Percentiles rank a stretch among this genome's conserved stretches.
Conservation (phyloP, 768 basidiomycete species). For the Panaeolus cyanescens region DNA sequence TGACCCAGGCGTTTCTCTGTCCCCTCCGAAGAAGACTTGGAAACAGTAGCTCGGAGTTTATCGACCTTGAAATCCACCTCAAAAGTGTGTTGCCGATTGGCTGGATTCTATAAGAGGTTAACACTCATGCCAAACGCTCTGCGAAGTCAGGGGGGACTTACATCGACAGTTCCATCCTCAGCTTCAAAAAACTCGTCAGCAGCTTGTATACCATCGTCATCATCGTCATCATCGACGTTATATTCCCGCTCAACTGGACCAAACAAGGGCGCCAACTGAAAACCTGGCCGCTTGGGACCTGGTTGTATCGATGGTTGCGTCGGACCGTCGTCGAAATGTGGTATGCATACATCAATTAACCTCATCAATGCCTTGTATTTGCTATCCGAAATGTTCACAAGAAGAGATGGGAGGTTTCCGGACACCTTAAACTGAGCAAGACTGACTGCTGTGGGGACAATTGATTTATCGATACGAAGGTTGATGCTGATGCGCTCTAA, state of each 20-base stretch:
- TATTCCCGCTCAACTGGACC: constrained; percentile 61
- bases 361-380: constrained; percentile 94
- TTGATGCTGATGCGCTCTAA: constrained; percentile 91
- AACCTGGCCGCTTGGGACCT: constrained; percentile 32
- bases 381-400: constrained; percentile 86
- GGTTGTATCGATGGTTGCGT: constrained; percentile 15
- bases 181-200: constrained; percentile 76
- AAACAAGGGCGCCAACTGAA: constrained; percentile 62
- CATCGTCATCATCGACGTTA: constrained; percentile 60
- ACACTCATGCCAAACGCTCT: background rate
- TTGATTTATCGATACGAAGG: constrained; percentile 89
- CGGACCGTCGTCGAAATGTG: constrained; percentile 65
- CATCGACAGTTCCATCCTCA: constrained; percentile 59
- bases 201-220: constrained; percentile 26
- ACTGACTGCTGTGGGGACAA: constrained; percentile 80
- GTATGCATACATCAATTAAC: constrained; percentile 87
- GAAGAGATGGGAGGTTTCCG: constrained; percentile 83
- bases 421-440: constrained; percentile 89
- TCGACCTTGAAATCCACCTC: constrained; percentile 90
- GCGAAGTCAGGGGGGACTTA: constrained; percentile 26
- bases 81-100: constrained; percentile 62
- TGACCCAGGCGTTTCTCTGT: constrained; percentile 78
- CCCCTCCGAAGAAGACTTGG: constrained; percentile 62
- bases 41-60: constrained; percentile 76
- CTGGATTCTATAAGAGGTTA: constrained; percentile 33